Base-by-base conservation (phyloP, 345 rosid species). In the Syzygium grande region DNA sequence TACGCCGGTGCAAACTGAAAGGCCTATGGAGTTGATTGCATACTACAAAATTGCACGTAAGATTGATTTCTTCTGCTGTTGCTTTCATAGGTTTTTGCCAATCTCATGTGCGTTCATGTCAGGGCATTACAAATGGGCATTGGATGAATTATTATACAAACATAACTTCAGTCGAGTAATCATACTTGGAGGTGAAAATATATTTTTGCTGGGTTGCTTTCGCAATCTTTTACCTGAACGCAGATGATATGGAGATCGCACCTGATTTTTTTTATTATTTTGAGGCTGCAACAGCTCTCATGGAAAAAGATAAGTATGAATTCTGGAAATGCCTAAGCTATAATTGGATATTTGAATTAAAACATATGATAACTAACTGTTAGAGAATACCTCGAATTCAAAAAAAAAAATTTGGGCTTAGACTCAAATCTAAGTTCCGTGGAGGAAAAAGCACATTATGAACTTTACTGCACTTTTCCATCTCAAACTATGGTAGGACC, bases 181-280 rank as follows among this genome's bases (percentile, higher is more conserved):
- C 91, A 96, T 98, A 92, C 97, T 98, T 90, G 99, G 96, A 96
- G 99, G 99, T 97, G 91, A 77, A 84, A 21, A 88, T 87, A 84
- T 65, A 17, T 88, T 22, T 52, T 19, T 27, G 52, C n/a, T 1
- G 52, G 17, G 49, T 34, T 56, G 34, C 80, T 56, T 86, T 86
- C 54, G 43, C 52, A 56, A 65, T 49, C 53, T 56, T 84, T 49
- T 11, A 63, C 22, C 52, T 86, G 29, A 30, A 61, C 56, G 89
- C 97, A 98, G 99, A 98, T 94, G 99, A 98, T 89, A 98, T 97
- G 99, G 99, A 97, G 89, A 96, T 98, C 88, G 95, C 98, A 79
- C 98, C 98, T 29, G 99, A 98, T 89, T 98, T 98, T 93, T 98
- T 98, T 85, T 94, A 96, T 88, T 98, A 97, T 92, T 98, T 98